Evolutionary conservation across 768 basidiomycete species (phyloP), one percentile per base, ranked within the genome.

Genomic region (Leccinum sublutescens): DNA sequence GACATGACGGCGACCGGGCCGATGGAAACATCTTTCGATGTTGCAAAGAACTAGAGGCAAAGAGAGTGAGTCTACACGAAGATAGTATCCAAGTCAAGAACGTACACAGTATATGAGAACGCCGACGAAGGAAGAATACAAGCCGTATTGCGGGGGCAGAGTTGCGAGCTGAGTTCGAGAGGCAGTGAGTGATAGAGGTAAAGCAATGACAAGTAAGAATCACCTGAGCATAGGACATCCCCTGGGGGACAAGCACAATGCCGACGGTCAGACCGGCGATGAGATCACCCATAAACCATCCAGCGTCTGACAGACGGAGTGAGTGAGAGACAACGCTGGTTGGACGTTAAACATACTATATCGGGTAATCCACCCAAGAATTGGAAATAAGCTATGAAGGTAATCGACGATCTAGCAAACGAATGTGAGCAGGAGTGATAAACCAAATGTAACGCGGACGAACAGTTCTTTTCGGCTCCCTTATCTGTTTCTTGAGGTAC

Each of bases 1-100:
- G 93, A 95, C 95, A 99, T 97, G 71, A 99, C 96, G 8, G 97
- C 96, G 65, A 98, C 96, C 2, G 97, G 97, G 52, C 97, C 97
- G 65, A 99, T 98, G 23, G 23, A 23, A 23, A 23, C 23, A 79
- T 99, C 97, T 74, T 98, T 98, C 29, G 93, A 93, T 0, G 97
- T 98, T 23, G 95, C 96, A 69, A 98, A 98, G 76, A 97, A 84
- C 89, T 93, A 63, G 43, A 38, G 48, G 47, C 38, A 33, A 34
- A 31, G 8, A 14, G n/a, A 5, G 17, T 64, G 12, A 51, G 19
- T 5, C 2, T 0, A 17, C 2, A 19, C 23, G 5, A 12, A 5
- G n/a, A 1, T 6, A 9, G 29, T 29, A 29, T 31, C 4, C 27
- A n/a, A 48, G 38, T 14, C 40, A 54, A 40, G 51, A 9, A 73